Conservation (phyloP, 1,284 basidiomycete genomes). For the Sanghuangporus sanghuang region DNA sequence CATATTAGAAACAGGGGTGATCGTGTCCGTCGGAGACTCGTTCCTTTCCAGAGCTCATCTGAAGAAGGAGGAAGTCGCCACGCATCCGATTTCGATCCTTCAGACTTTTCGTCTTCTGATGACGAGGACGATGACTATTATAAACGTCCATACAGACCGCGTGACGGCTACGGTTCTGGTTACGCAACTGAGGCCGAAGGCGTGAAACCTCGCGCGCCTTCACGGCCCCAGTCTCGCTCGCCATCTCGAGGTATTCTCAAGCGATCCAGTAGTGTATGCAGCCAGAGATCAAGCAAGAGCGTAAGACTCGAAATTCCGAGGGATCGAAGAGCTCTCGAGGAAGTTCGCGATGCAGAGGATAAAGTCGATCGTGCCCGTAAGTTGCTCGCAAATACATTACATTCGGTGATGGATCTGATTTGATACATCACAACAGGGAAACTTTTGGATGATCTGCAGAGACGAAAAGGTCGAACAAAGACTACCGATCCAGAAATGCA, state of each 20-base stretch:
- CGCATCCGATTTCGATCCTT: constrained; percentile 1
- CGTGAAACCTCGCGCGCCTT: constrained; percentile 1
- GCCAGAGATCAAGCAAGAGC: constrained; percentile 17
- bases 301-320: constrained; percentile 15
- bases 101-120: not conserved
- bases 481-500: constrained; percentile 1
- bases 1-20: constrained; percentile 2
- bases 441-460: not conserved
- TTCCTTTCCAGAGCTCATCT: constrained; percentile 15
- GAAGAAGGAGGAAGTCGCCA: constrained; percentile 8
- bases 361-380: constrained; percentile 11
- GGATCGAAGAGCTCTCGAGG: constrained; percentile 14
- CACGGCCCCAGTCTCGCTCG: constrained; percentile 11
- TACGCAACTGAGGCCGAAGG: constrained; percentile 6
- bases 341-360: constrained; percentile 16
- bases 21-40: constrained; percentile 9
- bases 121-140: constrained; percentile 6
- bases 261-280: constrained; percentile 16
- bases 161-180: constrained; percentile 15
- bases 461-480: not conserved
- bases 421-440: not conserved
- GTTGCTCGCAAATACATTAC: not conserved
- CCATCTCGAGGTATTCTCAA: constrained; percentile 17
- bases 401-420: not conserved
- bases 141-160: constrained; percentile 7